A percentile compares a stretch with the other conserved stretches of the same genome.
Conservation (phyloP, 192 early-diverging fungal genomes). For the Allomyces macrogynus region DNA sequence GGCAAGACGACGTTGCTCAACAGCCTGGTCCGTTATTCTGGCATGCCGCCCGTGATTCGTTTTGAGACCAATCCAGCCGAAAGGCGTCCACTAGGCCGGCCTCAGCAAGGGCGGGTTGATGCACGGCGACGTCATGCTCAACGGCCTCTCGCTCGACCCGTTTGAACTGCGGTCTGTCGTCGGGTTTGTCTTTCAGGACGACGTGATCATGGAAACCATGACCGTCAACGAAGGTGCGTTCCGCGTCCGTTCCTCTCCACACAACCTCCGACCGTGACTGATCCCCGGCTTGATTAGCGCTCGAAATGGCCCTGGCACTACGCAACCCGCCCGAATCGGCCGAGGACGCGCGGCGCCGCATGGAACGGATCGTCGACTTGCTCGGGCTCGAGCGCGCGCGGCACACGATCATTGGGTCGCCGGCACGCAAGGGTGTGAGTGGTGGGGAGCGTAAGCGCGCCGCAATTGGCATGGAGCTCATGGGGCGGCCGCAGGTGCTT, state of each 20-base stretch:
- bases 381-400: slow-evolving; percentile 42
- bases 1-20: slow-evolving; percentile 7
- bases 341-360: slow-evolving; percentile 13
- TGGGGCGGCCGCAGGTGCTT: slow-evolving; percentile 42
- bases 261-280: no score
- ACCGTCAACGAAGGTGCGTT: slow-evolving; percentile 53
- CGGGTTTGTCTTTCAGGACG: slow-evolving; percentile 36
- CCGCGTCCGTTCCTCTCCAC: slow-evolving; percentile 34
- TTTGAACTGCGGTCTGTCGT: slow-evolving; percentile 25
- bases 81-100: not conserved
- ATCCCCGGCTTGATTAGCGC: no score
- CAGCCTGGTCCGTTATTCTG: not conserved
- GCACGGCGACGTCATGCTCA: slow-evolving; percentile 38
- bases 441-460: slow-evolving; percentile 57
- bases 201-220: slow-evolving; percentile 39
- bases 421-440: slow-evolving; percentile 38
- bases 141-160: slow-evolving; percentile 22
- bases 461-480: slow-evolving; percentile 51
- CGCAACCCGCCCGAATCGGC: slow-evolving; percentile 23
- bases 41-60: no score
- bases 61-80: no score
- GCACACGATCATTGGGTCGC: slow-evolving; percentile 42
- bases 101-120: slow-evolving; percentile 4
- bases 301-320: no score
- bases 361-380: slow-evolving; percentile 31